These are phyloP conservation scores for Coniochaeta sp. DNA, from an alignment of 2,329 filamentous ascomycete species.

Conservation along the genomic window DNA sequence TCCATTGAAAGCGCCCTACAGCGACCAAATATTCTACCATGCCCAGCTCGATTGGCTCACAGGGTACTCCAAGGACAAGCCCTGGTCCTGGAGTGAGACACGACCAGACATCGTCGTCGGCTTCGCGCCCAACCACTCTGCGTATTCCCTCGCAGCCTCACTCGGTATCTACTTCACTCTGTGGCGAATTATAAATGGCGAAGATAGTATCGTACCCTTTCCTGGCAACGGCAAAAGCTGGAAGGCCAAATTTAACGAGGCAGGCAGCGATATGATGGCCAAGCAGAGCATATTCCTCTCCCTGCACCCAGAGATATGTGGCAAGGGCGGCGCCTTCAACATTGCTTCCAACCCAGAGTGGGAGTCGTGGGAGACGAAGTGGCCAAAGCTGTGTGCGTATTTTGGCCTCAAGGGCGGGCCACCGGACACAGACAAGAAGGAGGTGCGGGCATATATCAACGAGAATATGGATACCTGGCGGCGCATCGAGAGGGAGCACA, in stretches of 20 bases:
- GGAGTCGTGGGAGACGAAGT: conserved; percentile 15
- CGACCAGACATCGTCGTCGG: conserved; percentile 32
- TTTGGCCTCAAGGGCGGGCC: conserved; percentile 17
- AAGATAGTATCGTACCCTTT: conserved; percentile 27
- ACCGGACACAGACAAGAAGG: conserved; percentile 13
- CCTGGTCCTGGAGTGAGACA: conserved; percentile 31
- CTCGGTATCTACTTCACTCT: conserved; percentile 28
- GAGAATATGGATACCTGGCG: conserved; percentile 22
- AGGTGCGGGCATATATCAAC: conserved; percentile 24
- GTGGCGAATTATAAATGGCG: conserved; percentile 25
- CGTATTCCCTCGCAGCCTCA: conserved; percentile 26
- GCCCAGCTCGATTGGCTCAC: conserved; percentile 30
- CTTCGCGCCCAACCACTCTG: conserved; percentile 30
- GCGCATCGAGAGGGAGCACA: conserved; percentile 23
- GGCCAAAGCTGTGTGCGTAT: conserved; percentile 13
- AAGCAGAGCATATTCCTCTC: conserved; percentile 14
- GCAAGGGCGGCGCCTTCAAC: conserved; percentile 16
- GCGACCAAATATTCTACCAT: conserved; percentile 30
- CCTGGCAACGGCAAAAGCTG: conserved; percentile 28
- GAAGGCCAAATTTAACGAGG: conserved; percentile 28
- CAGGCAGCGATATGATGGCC: conserved; percentile 29
- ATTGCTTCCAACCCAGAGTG: conserved; percentile 11
- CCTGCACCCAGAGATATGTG: conserved; percentile 5
- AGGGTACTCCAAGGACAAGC: conserved; percentile 25
- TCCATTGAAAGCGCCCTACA: conserved; percentile 23